These are phyloP conservation scores for Actinomortierella ambigua DNA, from an alignment of 371 early-diverging fungal species.

Conservation along the genomic window DNA sequence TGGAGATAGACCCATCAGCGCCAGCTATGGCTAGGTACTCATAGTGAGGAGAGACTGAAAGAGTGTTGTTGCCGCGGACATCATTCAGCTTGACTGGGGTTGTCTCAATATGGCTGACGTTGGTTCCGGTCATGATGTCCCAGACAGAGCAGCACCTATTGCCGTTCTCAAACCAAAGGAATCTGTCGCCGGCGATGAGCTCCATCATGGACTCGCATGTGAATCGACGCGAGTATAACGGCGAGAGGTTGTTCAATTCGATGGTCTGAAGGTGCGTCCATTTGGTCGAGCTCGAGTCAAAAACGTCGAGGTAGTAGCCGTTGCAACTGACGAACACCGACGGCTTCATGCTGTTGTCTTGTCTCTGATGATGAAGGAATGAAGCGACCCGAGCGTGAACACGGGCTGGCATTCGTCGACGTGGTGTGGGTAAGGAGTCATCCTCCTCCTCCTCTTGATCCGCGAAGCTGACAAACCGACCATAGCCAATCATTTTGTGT, in stretches of 20 bases:
- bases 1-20: conserved; percentile 37
- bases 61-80: conserved; percentile 41
- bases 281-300: conserved; percentile 7
- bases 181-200: conserved; percentile 27
- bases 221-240: conserved; percentile 36
- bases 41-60: conserved; percentile 46
- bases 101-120: conserved; percentile 38
- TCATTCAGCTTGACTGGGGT: conserved; percentile 29
- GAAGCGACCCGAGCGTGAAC: no score
- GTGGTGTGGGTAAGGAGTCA: neutral
- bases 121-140: conserved; percentile 39
- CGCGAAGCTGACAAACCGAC: conserved; percentile 59
- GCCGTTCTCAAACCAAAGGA: conserved; percentile 45
- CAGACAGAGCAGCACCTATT: conserved; percentile 43
- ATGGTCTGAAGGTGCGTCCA: conserved; percentile 39
- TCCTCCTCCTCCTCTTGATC: conserved; percentile 48
- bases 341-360: no score
- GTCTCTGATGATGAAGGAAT: neutral
- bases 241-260: conserved; percentile 26
- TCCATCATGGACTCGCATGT: conserved; percentile 48
- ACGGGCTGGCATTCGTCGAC: no score
- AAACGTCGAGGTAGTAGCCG: conserved; percentile 36
- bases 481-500: conserved; percentile 58
- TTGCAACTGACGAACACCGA: conserved; percentile 29
- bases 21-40: conserved; percentile 41